phyloP scores from a whole-genome alignment of 2,329 filamentous ascomycete species.

The Calonectria pseudoturangicola region DNA sequence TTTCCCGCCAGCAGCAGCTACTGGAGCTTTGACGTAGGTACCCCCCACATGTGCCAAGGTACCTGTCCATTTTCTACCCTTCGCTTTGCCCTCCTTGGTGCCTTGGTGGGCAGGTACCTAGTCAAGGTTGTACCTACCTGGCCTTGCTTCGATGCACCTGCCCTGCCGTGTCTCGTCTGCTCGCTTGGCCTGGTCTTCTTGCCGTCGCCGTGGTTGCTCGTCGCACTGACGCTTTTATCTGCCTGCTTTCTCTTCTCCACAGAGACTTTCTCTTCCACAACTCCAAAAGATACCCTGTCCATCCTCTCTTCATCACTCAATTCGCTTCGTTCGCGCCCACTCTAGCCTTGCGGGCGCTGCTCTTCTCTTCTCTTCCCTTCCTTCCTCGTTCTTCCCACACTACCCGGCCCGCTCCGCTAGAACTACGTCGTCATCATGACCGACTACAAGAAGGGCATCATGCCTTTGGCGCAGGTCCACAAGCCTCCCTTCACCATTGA shows the following conservation, averaged over 20 bases:
- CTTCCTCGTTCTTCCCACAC: constrained; percentile 31
- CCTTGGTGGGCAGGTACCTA: constrained; percentile 13
- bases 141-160: constrained; percentile 29
- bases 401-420: constrained; percentile 38
- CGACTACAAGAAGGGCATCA: constrained; percentile 65
- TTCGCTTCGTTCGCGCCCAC: constrained; percentile 28
- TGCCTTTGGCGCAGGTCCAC: constrained; percentile 76
- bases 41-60: constrained; percentile 12
- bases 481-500: constrained; percentile 86
- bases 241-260: constrained; percentile 27
- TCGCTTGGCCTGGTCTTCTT: constrained; percentile 27
- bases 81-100: neutral
- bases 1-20: constrained; percentile 20
- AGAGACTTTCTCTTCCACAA: constrained; percentile 25
- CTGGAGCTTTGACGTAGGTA: constrained; percentile 25
- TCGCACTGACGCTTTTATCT: constrained; percentile 32
- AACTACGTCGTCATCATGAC: constrained; percentile 48
- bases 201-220: constrained; percentile 16
- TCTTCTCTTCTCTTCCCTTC: constrained; percentile 34
- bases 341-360: constrained; percentile 17
- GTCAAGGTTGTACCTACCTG: neutral
- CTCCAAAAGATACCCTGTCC: constrained; percentile 33
- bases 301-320: constrained; percentile 26
- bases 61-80: constrained; percentile 9
- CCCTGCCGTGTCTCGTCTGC: constrained; percentile 37